Evolutionary conservation across 805 yeast genomes (phyloP).

Genomic region (Pichia paraexigua): DNA sequence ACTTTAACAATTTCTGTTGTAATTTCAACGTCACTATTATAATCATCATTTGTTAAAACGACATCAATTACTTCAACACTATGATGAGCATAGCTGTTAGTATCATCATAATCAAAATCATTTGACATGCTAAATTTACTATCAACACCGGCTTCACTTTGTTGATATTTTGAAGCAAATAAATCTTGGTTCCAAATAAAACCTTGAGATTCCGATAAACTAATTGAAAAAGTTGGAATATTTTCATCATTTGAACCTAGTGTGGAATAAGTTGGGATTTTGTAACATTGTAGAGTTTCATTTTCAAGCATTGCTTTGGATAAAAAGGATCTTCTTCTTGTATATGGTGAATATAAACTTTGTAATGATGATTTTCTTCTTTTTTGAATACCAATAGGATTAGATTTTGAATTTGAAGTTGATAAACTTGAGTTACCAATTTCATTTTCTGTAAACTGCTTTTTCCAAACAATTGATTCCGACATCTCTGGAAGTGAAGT

Average conservation of each 20-base stretch:
- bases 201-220: conserved; percentile 60
- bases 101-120: conserved; percentile 10
- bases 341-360: conserved; percentile 43
- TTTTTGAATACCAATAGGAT: conserved; percentile 4
- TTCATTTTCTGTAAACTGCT: not conserved
- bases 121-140: conserved; percentile 15
- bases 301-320: conserved; percentile 49
- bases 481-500: not conserved
- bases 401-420: not conserved
- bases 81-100: not conserved
- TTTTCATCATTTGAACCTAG: conserved; percentile 11
- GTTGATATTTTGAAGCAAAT: conserved; percentile 66
- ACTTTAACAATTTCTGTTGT: conserved; percentile 4
- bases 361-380: conserved; percentile 26
- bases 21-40: conserved; percentile 6
- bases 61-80: conserved; percentile 6
- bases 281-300: conserved; percentile 49
- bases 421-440: not conserved
- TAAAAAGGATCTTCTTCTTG: conserved; percentile 47
- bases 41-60: conserved; percentile 1
- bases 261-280: conserved; percentile 25
- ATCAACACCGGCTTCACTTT: conserved; percentile 33
- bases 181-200: conserved; percentile 70
- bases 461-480: not conserved
- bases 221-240: conserved; percentile 34